Evolutionary conservation across 2,329 filamentous ascomycete species (phyloP).

Genomic region (Venturia nashicola): DNA sequence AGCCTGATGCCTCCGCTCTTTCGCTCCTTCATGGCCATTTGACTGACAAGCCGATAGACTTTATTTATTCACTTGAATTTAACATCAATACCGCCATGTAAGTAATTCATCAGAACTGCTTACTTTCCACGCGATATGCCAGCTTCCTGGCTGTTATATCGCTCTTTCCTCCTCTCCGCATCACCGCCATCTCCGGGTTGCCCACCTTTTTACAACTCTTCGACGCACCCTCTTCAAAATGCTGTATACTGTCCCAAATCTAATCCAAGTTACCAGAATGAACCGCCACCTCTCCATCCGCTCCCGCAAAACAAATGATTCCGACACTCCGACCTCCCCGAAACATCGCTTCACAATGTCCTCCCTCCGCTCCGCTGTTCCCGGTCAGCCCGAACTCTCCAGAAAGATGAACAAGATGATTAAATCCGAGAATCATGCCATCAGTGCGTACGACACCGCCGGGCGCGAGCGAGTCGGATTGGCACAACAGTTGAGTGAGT

Average conservation of each 20-base stretch:
- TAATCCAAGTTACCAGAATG: conserved; percentile 32
- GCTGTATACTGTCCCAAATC: not conserved
- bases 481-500: conserved; percentile 84
- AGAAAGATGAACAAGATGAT: conserved; percentile 84
- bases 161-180: not conserved
- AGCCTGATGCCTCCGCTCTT: not conserved
- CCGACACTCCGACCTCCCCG: conserved; percentile 19
- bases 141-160: not conserved
- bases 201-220: too few relatives aligned
- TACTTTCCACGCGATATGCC: not conserved
- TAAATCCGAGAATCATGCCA: conserved; percentile 86
- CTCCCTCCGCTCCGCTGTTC: conserved; percentile 63
- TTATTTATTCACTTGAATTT: not conserved
- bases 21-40: not conserved
- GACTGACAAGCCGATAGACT: not conserved
- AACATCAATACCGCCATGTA: not conserved
- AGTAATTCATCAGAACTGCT: not conserved
- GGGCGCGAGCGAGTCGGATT: conserved; percentile 75
- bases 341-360: conserved; percentile 73
- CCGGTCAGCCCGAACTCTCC: conserved; percentile 72
- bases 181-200: not conserved
- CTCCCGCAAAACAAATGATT: conserved; percentile 43
- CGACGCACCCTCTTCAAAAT: not conserved
- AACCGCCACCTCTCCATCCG: conserved; percentile 64
- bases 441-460: conserved; percentile 72